phyloP scores from a whole-genome alignment of 768 basidiomycete species.

The Lenzites betulinus region DNA sequence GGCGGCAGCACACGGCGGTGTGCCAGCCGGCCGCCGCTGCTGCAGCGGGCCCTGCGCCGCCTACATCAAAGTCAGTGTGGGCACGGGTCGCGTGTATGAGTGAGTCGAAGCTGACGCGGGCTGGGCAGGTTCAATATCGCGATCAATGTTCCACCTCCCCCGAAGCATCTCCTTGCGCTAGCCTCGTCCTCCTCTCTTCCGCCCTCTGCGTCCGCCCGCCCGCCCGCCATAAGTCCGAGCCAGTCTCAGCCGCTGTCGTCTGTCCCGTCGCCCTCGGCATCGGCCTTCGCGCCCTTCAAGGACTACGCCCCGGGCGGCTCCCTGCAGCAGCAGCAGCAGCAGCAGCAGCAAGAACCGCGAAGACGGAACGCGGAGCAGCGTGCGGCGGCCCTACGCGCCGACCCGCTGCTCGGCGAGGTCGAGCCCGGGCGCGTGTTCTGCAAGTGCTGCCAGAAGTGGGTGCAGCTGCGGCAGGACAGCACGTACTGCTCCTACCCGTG shows the following conservation, averaged over 20 bases:
- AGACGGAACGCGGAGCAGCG: conserved; percentile 80
- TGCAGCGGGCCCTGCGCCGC: conserved; percentile 16
- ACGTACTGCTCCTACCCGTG: conserved; percentile 83
- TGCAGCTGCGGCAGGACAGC: conserved; percentile 77
- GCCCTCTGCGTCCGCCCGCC: conserved; percentile 17
- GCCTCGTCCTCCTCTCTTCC: conserved; percentile 33
- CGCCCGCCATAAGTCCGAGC: conserved; percentile 4
- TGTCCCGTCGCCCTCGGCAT: conserved; percentile 3
- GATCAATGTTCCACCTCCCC: conserved; percentile 34
- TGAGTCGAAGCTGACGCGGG: neutral
- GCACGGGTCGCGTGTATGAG: no score
- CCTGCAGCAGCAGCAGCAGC: no score
- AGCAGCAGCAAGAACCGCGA: conserved; percentile 56
- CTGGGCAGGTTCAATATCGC: conserved; percentile 24
- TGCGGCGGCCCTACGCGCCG: conserved; percentile 67
- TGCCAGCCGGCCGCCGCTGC: conserved; percentile 46
- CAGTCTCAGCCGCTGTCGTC: neutral
- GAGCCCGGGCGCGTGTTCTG: conserved; percentile 72
- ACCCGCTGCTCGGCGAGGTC: conserved; percentile 64
- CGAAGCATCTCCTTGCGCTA: conserved; percentile 36
- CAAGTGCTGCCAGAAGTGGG: conserved; percentile 77
- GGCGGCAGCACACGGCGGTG: conserved; percentile 60
- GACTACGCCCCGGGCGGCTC: conserved; percentile 61
- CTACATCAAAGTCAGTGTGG: conserved; percentile 15
- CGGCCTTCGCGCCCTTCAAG: conserved; percentile 42